Percentiles rank a stretch among this genome's conserved stretches.
Evolutionary conservation across 495 filamentous ascomycete species (phyloP).

Genomic region (Penicillium coprophilum): DNA sequence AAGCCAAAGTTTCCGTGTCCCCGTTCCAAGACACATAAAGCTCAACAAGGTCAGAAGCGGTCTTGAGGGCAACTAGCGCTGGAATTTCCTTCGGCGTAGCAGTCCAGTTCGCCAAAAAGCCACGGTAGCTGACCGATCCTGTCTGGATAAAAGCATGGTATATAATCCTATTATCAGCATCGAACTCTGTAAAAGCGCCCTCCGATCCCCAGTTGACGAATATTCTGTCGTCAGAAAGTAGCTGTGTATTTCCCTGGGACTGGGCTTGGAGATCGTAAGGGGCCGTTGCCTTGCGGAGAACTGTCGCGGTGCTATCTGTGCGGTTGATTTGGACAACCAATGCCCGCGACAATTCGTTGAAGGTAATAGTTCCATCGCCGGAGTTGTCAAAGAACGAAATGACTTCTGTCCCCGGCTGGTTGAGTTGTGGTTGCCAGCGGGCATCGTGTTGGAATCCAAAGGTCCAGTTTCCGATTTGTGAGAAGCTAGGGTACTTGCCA

Average conservation of each 20-base stretch:
- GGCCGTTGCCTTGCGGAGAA: conserved; percentile 14
- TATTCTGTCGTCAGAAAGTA: conserved; percentile 46
- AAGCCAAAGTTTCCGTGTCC: conserved; percentile 33
- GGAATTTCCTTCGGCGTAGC: conserved; percentile 10
- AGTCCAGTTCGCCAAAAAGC: conserved; percentile 22
- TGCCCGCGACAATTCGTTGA: conserved; percentile 37
- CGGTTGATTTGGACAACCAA: conserved; percentile 48
- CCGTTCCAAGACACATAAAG: conserved; percentile 40
- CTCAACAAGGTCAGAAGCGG: not conserved
- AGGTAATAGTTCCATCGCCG: conserved; percentile 24
- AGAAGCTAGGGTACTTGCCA: conserved; percentile 45
- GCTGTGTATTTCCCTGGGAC: conserved; percentile 51
- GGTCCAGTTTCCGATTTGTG: conserved; percentile 20
- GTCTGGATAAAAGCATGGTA: conserved; percentile 26
- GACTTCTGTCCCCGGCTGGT: conserved; percentile 1
- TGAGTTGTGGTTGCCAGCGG: conserved; percentile 29
- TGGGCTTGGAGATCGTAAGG: conserved; percentile 30
- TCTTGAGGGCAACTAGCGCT: not conserved
- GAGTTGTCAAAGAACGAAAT: conserved; percentile 50
- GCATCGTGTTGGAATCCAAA: conserved; percentile 47
- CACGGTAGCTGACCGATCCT: conserved; percentile 21
- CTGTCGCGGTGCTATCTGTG: conserved; percentile 37
- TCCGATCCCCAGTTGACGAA: conserved; percentile 52
- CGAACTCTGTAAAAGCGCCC: conserved; percentile 48
- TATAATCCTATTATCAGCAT: conserved; percentile 40